Conservation (phyloP, 192 early-diverging fungal genomes). For the Gonapodya sp. region DNA sequence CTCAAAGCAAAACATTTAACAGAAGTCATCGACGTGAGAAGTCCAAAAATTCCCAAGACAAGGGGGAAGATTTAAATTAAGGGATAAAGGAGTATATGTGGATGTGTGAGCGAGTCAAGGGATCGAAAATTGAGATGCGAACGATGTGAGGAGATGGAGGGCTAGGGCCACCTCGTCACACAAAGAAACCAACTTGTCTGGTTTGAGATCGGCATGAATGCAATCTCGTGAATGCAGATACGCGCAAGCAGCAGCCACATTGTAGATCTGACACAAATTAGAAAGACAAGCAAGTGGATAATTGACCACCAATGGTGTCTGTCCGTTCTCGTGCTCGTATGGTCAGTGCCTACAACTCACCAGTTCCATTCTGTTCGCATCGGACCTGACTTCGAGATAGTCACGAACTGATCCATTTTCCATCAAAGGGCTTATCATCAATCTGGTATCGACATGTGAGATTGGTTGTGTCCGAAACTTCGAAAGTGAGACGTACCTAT, state of each 20-base stretch:
- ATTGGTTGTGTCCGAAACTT: not conserved
- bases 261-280: too few species aligned
- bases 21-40: too few species aligned
- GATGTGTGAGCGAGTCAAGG: too few species aligned
- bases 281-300: too few species aligned
- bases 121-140: too few species aligned
- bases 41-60: too few species aligned
- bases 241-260: not conserved
- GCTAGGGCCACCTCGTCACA: too few species aligned
- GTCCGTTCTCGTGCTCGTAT: not conserved
- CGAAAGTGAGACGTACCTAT: not conserved
- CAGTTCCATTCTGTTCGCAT: not conserved
- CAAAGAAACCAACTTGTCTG: not conserved
- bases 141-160: too few species aligned
- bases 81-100: too few species aligned
- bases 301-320: too few species aligned
- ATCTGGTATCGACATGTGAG: not conserved
- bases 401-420: not conserved
- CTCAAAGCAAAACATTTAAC: not conserved
- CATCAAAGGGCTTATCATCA: not conserved
- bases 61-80: too few species aligned
- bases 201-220: not conserved
- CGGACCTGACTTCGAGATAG: not conserved
- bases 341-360: not conserved
- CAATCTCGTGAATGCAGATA: not conserved